Base-by-base conservation (phyloP, 23 red algal species). In the Cyanidium caldarium region DNA sequence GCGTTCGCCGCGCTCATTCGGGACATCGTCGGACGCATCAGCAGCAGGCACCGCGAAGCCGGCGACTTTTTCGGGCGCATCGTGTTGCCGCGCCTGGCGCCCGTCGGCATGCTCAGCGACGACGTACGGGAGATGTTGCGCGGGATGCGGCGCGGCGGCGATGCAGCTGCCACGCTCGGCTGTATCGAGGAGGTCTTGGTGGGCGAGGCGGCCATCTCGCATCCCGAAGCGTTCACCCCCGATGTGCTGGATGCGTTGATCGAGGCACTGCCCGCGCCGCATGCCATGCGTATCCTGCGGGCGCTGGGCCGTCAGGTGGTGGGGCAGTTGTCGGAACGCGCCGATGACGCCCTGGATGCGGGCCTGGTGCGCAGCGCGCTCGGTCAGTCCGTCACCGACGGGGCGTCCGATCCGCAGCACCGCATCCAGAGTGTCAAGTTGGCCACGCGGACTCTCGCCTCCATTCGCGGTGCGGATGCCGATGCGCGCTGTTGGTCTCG, bases 371-470 rank as follows among this genome's bases (percentile, higher is more conserved):
- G n/a, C 10, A 28, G 31, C 31, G n/a, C 31, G 13, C 10, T 61
- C 51, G 51, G 51, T 14, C 51, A 61, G 51, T 16, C 31, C 23
- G 51, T 5, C 3, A 25, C 7, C 19, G 13, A 61, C 7, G 10
- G 13, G 7, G 21, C n/a, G 10, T 12, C 31, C 51, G n/a, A 28
- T 28, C 19, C 7, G 19, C 23, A 28, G 21, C 51, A 28, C 51
- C 5, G 51, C 51, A 61, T 61, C n/a, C n/a, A n/a, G n/a, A n/a
- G n/a, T n/a, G n/a, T n/a, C 51, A 61, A 61, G 21, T 61, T 12
- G 21, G 51, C 51, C 7, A 28, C 51, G 3, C 7, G 51, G 10
- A 25, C 31, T 28, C 51, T 61, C 31, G 10, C 51, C 19, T 28
- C 51, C 7, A 10, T 61, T 5, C 31, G 23, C 10, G 51, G 10